Evolutionary conservation across 2,329 filamentous ascomycete species (phyloP).

Genomic region (Saccharata proteae): DNA sequence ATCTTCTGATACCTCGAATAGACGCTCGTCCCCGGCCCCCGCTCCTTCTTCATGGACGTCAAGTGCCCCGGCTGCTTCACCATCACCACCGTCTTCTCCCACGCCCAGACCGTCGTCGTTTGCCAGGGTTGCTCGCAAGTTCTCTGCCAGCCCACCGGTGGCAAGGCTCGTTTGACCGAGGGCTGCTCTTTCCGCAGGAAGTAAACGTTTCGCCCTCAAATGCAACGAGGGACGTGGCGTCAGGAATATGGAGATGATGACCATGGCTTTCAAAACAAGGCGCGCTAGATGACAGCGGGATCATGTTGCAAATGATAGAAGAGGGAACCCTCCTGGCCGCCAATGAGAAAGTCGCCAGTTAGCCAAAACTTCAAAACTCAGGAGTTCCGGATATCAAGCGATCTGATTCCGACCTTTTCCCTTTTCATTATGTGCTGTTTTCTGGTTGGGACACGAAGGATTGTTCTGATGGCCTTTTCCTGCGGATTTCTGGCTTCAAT

Average conservation of each 20-base stretch:
- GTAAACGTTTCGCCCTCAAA: constrained; percentile 48
- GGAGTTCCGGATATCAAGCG: constrained; percentile 34
- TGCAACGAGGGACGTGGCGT: constrained; percentile 21
- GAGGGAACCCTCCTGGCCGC: constrained; percentile 25
- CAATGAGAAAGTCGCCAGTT: constrained; percentile 20
- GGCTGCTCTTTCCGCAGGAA: constrained; percentile 99
- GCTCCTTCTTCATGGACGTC: constrained; percentile 99
- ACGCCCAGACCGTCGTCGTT: constrained; percentile 99
- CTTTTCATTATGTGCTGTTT: constrained; percentile 25
- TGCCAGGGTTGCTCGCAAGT: constrained; percentile 98
- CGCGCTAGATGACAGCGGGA: constrained; percentile 15
- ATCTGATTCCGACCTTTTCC: constrained; percentile 26
- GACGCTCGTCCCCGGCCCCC: constrained; percentile 89
- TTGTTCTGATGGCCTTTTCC: too few relatives aligned
- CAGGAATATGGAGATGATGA: constrained; percentile 19
- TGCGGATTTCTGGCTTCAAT: too few relatives aligned
- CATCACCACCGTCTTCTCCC: constrained; percentile 99
- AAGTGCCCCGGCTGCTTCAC: constrained; percentile 99
- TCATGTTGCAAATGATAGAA: constrained; percentile 31
- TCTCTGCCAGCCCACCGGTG: constrained; percentile 98
- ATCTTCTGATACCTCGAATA: constrained; percentile 25
- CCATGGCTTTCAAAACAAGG: constrained; percentile 22
- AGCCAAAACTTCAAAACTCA: constrained; percentile 26
- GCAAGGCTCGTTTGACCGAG: constrained; percentile 97
- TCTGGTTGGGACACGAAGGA: constrained; percentile 27